Conservation (phyloP, 1,139 yeast genomes). For the Taphrina pruni region DNA sequence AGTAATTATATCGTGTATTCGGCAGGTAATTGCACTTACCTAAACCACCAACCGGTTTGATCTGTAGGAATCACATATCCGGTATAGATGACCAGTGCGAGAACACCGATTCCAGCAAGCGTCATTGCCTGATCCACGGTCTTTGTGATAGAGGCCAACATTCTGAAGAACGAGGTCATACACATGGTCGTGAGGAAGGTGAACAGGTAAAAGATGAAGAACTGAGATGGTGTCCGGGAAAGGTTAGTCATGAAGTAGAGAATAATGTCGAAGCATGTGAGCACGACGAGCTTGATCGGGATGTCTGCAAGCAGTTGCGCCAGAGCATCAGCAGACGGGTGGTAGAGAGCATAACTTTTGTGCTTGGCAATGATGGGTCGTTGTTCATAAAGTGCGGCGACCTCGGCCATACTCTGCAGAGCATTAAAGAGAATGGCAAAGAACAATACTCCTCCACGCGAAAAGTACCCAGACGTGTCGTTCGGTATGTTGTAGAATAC, state of each 20-base stretch:
- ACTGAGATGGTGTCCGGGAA: conserved; percentile 65
- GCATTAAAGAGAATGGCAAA: conserved; percentile 54
- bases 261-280: conserved; percentile 57
- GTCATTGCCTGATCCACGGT: conserved; percentile 67
- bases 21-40: conserved; percentile 20
- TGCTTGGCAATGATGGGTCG: conserved; percentile 69
- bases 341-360: conserved; percentile 66
- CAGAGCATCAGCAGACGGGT: conserved; percentile 70
- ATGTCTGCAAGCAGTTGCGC: conserved; percentile 65
- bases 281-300: conserved; percentile 60
- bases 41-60: conserved; percentile 41
- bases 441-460: conserved; percentile 57
- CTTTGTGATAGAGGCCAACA: conserved; percentile 64
- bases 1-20: conserved; percentile 50
- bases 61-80: conserved; percentile 64
- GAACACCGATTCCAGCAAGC: conserved; percentile 62
- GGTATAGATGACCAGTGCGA: conserved; percentile 62
- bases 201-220: conserved; percentile 62
- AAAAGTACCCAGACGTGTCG: conserved; percentile 61
- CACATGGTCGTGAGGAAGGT: conserved; percentile 58
- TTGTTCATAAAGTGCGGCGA: conserved; percentile 59
- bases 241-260: conserved; percentile 66
- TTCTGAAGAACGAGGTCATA: conserved; percentile 66
- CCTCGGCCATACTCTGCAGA: conserved; percentile 46
- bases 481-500: conserved; percentile 68